Evolutionary conservation across 805 yeast species (phyloP).

Genomic region (Candida pini): DNA sequence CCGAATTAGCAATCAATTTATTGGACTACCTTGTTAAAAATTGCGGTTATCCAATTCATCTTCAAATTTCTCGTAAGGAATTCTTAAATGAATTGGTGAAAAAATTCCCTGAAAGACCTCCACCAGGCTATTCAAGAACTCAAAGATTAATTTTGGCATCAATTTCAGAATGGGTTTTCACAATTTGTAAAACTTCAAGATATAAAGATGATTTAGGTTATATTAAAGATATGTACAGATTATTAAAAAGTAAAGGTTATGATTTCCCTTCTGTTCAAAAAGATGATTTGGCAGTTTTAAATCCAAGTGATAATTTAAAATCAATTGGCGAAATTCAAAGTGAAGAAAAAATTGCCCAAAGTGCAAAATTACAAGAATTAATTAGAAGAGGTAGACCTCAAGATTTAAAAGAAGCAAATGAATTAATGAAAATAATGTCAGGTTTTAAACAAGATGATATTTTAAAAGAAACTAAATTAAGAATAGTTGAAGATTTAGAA

Average conservation of each 20-base stretch:
- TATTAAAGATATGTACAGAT: constrained; percentile 92
- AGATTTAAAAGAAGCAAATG: constrained; percentile 93
- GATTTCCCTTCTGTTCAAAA: constrained; percentile 85
- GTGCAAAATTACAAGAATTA: constrained; percentile 92
- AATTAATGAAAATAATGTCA: constrained; percentile 95
- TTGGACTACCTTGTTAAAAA: constrained; percentile 91
- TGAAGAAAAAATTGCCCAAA: constrained; percentile 89
- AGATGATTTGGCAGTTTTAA: constrained; percentile 90
- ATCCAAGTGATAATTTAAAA: constrained; percentile 81
- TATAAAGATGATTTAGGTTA: constrained; percentile 89
- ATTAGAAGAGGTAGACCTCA: constrained; percentile 93
- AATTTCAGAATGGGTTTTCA: constrained; percentile 96
- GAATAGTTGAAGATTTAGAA: constrained; percentile 78
- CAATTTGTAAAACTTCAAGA: constrained; percentile 83
- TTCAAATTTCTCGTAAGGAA: constrained; percentile 92
- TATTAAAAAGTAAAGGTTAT: constrained; percentile 86
- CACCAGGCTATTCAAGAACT: constrained; percentile 72
- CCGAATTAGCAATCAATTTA: constrained; percentile 65
- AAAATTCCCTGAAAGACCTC: constrained; percentile 92
- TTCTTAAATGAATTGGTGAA: constrained; percentile 90
- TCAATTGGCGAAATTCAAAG: constrained; percentile 85
- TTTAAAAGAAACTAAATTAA: constrained; percentile 64
- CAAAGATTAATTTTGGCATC: constrained; percentile 84
- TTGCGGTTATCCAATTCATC: constrained; percentile 95
- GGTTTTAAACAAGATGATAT: constrained; percentile 86